A percentile compares a stretch with the other conserved stretches of the same genome.
phyloP scores from a whole-genome alignment of 1,284 basidiomycete species.

The Xerocomus amazonicus region DNA sequence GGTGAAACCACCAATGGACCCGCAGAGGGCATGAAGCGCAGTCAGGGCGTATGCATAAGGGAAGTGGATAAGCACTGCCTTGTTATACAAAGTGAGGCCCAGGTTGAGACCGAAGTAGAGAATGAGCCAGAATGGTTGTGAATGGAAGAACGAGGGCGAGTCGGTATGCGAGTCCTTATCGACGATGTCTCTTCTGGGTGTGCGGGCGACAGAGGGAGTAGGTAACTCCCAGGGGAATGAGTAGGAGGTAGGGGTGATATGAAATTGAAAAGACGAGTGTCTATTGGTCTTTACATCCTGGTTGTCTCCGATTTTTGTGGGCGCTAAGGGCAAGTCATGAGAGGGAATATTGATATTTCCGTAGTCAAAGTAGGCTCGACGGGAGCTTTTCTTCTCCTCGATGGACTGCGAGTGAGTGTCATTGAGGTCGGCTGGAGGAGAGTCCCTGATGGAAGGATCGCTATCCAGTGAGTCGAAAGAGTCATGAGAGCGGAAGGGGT shows the following conservation, averaged over 20 bases:
- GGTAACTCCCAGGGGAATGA: slow-evolving; percentile 26
- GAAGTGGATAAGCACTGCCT: slow-evolving; percentile 82
- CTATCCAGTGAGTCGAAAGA: slow-evolving; percentile 12
- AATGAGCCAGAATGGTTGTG: slow-evolving; percentile 58
- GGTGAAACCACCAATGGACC: slow-evolving; percentile 73
- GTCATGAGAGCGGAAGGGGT: neutral
- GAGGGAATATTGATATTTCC: slow-evolving; percentile 6
- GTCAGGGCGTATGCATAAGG: slow-evolving; percentile 93
- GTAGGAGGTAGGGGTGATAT: slow-evolving; percentile 3
- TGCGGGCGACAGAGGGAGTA: slow-evolving; percentile 10
- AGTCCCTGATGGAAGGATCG: slow-evolving; percentile 7
- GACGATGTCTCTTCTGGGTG: neutral
- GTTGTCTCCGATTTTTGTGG: slow-evolving; percentile 8
- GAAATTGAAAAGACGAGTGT: neutral
- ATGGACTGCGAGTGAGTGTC: neutral
- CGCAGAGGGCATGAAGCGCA: slow-evolving; percentile 81
- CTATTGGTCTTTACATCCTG: neutral
- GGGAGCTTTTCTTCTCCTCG: slow-evolving; percentile 18
- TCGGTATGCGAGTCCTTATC: slow-evolving; percentile 9
- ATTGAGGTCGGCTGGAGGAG: neutral
- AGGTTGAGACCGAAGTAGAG: slow-evolving; percentile 91
- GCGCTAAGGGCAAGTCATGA: neutral
- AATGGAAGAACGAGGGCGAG: slow-evolving; percentile 27
- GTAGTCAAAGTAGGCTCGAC: slow-evolving; percentile 25
- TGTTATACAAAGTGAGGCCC: slow-evolving; percentile 88